Percentiles rank a stretch among this genome's conserved stretches.
phyloP scores from a whole-genome alignment of 305 asterid species.

The Fraxinus latifolia region DNA sequence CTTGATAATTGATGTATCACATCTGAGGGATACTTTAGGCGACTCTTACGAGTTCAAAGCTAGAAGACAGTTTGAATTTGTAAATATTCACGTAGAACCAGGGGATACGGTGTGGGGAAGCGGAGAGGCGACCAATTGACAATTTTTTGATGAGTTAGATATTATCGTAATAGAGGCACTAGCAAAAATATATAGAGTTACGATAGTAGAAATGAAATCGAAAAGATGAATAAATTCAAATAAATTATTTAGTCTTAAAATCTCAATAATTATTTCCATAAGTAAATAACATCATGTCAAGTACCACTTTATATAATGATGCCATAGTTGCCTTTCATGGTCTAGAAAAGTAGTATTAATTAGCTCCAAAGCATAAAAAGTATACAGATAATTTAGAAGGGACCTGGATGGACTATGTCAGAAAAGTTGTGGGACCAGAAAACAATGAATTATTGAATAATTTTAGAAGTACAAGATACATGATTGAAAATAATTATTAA shows the following conservation, averaged over 20 bases:
- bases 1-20: not conserved
- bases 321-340: not conserved
- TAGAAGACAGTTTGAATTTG: not conserved
- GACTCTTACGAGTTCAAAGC: not conserved
- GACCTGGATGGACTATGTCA: not conserved
- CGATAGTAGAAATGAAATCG: not conserved
- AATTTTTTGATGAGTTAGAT: not conserved
- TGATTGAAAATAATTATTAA: not conserved
- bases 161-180: not conserved
- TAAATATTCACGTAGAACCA: not conserved
- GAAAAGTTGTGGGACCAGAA: conserved; percentile 2
- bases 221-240: not conserved
- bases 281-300: not conserved
- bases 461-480: not conserved
- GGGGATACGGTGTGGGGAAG: not conserved
- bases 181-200: not conserved
- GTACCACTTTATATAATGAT: not conserved
- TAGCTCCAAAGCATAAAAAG: not conserved
- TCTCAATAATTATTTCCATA: not conserved
- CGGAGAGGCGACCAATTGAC: not conserved
- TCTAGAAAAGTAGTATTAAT: not conserved
- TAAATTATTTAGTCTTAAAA: too few species aligned
- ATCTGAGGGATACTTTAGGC: not conserved
- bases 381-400: not conserved
- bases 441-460: not conserved